A percentile compares a stretch with the other conserved stretches of the same genome.
These are phyloP conservation scores for Coemansia sp. DNA, from an alignment of 192 early-diverging fungal genomes.

Conservation along the genomic window DNA sequence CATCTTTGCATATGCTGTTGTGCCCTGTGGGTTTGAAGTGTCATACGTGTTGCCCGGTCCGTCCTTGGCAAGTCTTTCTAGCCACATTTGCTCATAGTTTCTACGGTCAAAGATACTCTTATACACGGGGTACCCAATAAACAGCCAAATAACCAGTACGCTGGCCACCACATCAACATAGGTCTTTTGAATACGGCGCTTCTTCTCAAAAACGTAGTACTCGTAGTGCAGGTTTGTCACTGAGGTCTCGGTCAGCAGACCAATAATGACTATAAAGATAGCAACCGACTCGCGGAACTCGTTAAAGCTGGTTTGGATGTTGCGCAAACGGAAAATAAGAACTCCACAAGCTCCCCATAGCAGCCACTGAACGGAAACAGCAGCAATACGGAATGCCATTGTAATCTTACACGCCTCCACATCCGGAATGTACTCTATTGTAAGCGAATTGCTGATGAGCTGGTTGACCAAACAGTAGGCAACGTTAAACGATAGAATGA, in stretches of 20 bases:
- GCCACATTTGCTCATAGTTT: constrained; percentile 39
- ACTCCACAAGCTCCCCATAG: constrained; percentile 30
- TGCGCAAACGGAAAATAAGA: constrained; percentile 22
- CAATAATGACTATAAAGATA: constrained; percentile 31
- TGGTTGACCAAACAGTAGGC: constrained; percentile 17
- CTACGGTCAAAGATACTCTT: constrained; percentile 41
- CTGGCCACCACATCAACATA: constrained; percentile 26
- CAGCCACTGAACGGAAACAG: constrained; percentile 32
- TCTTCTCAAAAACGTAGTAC: constrained; percentile 26
- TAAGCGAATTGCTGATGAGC: constrained; percentile 10
- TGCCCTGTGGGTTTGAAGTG: constrained; percentile 28
- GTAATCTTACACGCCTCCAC: constrained; percentile 26
- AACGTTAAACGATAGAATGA: constrained; percentile 17
- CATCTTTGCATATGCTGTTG: constrained; percentile 46
- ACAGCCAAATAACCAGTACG: constrained; percentile 37
- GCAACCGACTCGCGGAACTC: constrained; percentile 46
- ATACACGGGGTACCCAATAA: constrained; percentile 36
- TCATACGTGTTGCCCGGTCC: constrained; percentile 40
- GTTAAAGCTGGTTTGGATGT: constrained; percentile 41
- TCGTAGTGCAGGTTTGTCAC: constrained; percentile 28
- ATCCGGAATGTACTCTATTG: constrained; percentile 5
- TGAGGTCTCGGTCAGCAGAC: constrained; percentile 28
- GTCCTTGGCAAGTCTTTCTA: constrained; percentile 42
- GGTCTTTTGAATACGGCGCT: constrained; percentile 41
- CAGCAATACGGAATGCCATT: constrained; percentile 23